Conservation (phyloP, 495 filamentous ascomycete species). For the Tuber aestivum region DNA sequence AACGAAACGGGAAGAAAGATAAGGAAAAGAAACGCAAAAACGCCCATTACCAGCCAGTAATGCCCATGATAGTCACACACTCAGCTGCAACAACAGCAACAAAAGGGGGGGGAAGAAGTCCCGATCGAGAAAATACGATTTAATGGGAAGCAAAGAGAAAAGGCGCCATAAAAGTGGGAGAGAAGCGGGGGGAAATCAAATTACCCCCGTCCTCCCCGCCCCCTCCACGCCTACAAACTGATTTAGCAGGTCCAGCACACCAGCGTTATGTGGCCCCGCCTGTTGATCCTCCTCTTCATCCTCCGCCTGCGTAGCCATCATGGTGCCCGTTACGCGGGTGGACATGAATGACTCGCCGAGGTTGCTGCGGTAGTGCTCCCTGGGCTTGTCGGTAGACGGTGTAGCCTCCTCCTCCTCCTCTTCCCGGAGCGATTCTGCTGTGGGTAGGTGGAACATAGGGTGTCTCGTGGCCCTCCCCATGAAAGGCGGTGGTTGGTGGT, state of each 20-base stretch:
- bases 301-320: conserved; percentile 50
- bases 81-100: not conserved
- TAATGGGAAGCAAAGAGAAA: not conserved
- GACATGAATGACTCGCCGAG: conserved; percentile 62
- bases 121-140: not conserved
- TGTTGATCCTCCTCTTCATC: conserved; percentile 50
- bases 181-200: conserved; percentile 6
- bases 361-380: conserved; percentile 53
- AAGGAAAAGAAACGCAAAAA: conserved; percentile 12
- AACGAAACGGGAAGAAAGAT: conserved; percentile 5
- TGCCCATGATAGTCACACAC: not conserved
- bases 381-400: conserved; percentile 44
- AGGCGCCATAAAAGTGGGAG: conserved; percentile 1
- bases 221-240: conserved; percentile 79
- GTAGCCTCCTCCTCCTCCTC: conserved; percentile 41
- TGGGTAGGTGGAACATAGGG: conserved; percentile 47
- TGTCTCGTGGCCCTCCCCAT: conserved; percentile 46
- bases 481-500: conserved; percentile 61
- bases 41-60: not conserved
- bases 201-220: conserved; percentile 28
- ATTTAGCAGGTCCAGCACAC: conserved; percentile 79
- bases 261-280: conserved; percentile 47
- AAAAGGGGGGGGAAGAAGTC: not conserved
- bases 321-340: conserved; percentile 49
- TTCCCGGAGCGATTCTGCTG: conserved; percentile 30